Evolutionary conservation across 2,329 filamentous ascomycete species (phyloP), one percentile per base, ranked within the genome.

Genomic region (Sphaceloma murrayae): DNA sequence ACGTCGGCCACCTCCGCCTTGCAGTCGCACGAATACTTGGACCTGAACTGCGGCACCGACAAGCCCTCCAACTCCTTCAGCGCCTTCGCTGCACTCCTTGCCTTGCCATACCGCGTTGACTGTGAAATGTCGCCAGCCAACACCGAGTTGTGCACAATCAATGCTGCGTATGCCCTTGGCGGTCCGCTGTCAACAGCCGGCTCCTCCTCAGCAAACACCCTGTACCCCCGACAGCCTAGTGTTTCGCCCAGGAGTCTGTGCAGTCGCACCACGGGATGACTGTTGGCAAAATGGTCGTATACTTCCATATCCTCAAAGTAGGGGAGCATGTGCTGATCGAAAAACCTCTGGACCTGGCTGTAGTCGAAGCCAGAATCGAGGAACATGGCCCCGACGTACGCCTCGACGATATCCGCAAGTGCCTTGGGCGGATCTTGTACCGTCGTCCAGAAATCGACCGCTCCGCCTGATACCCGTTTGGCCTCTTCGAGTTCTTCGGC

Each of bases 341-440:
- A 95, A 64, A 98, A 96, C 0, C 59, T 58, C 50, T 82, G 76
- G 1, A 96, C 82, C 13, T 78, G 70, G 9, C 61, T 60, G 61
- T 82, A 95, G 56, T 91, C 67, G 63, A 89, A 96, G 34, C 73
- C 69, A 0, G 85, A 82, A 62, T 98, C 91, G 8, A 98, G 82
- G 58, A 96, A 96, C 16, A 95, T 72, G 14, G 89, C 89, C 1
- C 87, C 91, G 2, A 95, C 67, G 54, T 87, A 91, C 0, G 89
- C 78, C 68, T 98, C 91, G 3, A 96, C 70, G 27, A 94, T 76
- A 60, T 98, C 91, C 0, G 88, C 77, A 4, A 96, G 75, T 43
- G 74, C 78, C 64, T 91, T 91, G 6, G 83, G 84, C 1, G 82
- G 78, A 30, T 75, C 68, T 11, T 67, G 69, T 7, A 74, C 70